Percentiles rank a stretch among this genome's conserved stretches.
These are phyloP conservation scores for Phytophthora podocarpi DNA, from an alignment of 352 stramenopile species.

Conservation along the genomic window DNA sequence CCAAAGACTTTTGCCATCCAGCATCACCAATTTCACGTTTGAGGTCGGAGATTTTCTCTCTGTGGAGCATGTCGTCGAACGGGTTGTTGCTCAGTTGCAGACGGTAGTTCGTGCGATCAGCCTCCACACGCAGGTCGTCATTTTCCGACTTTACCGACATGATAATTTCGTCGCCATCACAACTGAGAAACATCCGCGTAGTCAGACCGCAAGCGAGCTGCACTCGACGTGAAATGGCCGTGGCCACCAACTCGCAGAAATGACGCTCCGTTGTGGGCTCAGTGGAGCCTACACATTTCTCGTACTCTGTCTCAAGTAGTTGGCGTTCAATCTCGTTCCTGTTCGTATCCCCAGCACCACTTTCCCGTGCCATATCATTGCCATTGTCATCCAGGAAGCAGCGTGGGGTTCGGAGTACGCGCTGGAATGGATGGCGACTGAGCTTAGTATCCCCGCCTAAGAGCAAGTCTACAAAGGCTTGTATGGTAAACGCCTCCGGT, in stretches of 20 bases:
- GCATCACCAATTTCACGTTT: conserved; percentile 51
- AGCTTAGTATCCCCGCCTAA: conserved; percentile 50
- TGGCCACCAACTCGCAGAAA: conserved; percentile 70
- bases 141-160: conserved; percentile 78
- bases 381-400: conserved; percentile 68
- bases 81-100: conserved; percentile 73
- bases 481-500: conserved; percentile 49
- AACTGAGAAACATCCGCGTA: conserved; percentile 71
- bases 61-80: conserved; percentile 57
- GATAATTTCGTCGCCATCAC: conserved; percentile 71
- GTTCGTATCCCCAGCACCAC: conserved; percentile 30
- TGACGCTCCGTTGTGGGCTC: conserved; percentile 47
- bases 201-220: conserved; percentile 74
- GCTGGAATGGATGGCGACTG: conserved; percentile 50
- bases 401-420: conserved; percentile 55
- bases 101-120: conserved; percentile 65
- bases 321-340: conserved; percentile 30
- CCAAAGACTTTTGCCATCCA: conserved; percentile 45
- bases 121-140: conserved; percentile 67
- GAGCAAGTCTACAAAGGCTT: conserved; percentile 63
- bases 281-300: conserved; percentile 43
- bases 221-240: conserved; percentile 56
- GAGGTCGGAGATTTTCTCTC: conserved; percentile 56
- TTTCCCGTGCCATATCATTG: conserved; percentile 45
- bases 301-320: conserved; percentile 60